Evolutionary conservation across 768 basidiomycete genomes (phyloP).

Genomic region (Termitomyces sp.): DNA sequence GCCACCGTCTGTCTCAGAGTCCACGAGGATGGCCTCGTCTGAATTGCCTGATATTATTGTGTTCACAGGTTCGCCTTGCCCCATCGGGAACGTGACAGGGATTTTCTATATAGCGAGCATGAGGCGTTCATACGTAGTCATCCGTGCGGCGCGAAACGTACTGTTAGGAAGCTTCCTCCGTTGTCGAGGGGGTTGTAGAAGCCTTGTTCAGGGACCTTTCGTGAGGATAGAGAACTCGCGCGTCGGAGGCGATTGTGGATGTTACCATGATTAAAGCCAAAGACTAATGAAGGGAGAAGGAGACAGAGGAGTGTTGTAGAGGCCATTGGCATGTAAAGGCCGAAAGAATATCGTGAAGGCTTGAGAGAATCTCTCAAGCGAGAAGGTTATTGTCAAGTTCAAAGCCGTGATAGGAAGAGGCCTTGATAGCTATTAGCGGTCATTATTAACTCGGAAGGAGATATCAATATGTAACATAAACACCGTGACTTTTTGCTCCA

Average conservation of each 20-base stretch:
- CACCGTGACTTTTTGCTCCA: neutral
- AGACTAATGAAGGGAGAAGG: slow-evolving; percentile 26
- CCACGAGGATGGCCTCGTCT: slow-evolving; percentile 62
- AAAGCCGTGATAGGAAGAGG: neutral
- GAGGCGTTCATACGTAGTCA: neutral
- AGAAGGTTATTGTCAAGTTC: slow-evolving; percentile 1
- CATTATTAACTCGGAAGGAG: slow-evolving; percentile 5
- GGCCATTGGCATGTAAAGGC: slow-evolving; percentile 10
- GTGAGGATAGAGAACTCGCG: slow-evolving; percentile 15
- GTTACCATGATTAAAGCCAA: slow-evolving; percentile 15
- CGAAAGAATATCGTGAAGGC: neutral
- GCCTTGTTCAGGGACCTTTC: slow-evolving; percentile 48
- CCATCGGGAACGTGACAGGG: slow-evolving; percentile 57
- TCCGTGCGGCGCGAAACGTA: slow-evolving; percentile 31
- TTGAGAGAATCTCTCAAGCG: neutral
- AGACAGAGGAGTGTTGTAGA: slow-evolving; percentile 25
- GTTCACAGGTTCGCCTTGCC: slow-evolving; percentile 87
- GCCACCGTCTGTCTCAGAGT: slow-evolving; percentile 62
- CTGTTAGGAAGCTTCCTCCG: slow-evolving; percentile 73
- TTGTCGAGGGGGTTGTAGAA: slow-evolving; percentile 53
- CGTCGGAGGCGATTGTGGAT: slow-evolving; percentile 10
- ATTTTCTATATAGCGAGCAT: slow-evolving; percentile 41
- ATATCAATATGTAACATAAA: slow-evolving; percentile 8
- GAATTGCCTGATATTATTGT: slow-evolving; percentile 77
- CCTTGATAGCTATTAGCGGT: neutral